Base-by-base conservation (phyloP, 2,329 filamentous ascomycete genomes). In the Talaromyces rugulosus region DNA sequence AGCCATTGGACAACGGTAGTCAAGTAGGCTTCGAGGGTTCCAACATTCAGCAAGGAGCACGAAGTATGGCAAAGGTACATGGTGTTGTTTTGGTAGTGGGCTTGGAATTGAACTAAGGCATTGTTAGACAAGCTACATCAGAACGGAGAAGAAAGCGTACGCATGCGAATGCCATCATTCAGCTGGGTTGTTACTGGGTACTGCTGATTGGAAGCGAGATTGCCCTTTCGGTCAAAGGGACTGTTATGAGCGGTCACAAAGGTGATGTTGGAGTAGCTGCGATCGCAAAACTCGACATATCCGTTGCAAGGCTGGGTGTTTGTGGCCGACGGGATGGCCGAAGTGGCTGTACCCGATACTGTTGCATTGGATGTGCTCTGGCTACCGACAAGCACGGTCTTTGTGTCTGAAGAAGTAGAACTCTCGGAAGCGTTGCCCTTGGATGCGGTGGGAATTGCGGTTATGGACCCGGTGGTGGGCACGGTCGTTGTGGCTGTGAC, bases 271-370 rank as follows among this genome's bases (percentile, higher is more conserved):
- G 88, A 87, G 76, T 92, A 96, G 68, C 86, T 87, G 63, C 90
- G 85, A 5, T 77, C 77, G 79, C 91, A 96, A 69, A 95, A 87
- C 75, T 94, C 90, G 28, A 88, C 77, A 67, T 90, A 87, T 73
- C 87, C 87, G 76, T 96, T 96, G 81, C 91, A 96, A 4, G 90
- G 87, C 63, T 87, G 86, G 0, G 89, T 93, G 74, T 93, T 94
- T 53, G 83, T 85, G 1, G 87, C 82, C 57, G 72, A 77, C 14
- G 73, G 72, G 30, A 76, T 66, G 30, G 74, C 76, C 11, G 76
- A 74, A 18, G 81, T 79, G 56, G 74, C 73, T 56, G 77, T 80
- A 57, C 66, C 75, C n/a, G 72, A 73, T 42, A 74, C 73, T 42
- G 79, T 82, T n/a, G 70, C 72, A 63, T 81, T 83, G 1, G 80